Base-by-base conservation (phyloP, 1,284 basidiomycete genomes). In the Pseudozyma sp. region DNA sequence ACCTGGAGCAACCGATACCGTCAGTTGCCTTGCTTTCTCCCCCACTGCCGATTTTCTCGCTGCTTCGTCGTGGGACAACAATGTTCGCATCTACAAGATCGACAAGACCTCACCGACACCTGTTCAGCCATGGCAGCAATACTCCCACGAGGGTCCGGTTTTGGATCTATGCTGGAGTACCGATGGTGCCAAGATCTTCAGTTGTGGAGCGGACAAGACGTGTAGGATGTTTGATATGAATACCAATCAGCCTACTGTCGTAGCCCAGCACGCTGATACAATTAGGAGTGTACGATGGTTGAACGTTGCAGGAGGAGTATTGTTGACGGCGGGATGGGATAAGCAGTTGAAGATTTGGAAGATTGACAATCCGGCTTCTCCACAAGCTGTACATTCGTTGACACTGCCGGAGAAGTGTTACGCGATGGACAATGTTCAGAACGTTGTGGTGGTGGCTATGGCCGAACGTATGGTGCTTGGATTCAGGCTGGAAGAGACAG, bases 371-470 rank as follows among this genome's bases (percentile, higher is more conserved):
- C 71, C 71, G 10, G 74, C 78, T 11, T 60, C 70, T 42, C 79
- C 77, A 8, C 73, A 76, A 18, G 67, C 65, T 25, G 73, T 80
- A 8, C 76, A 78, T 16, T 55, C 60, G 21, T 45, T 80, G 36
- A 78, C 90, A 68, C 89, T 98, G 16, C 92, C 93, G 1, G 95
- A 98, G 77, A 89, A 94, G 66, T 94, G 93, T 82, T 98, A 97
- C 80, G 81, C 77, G 5, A 90, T 94, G 87, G 93, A 96, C 79
- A 90, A 92, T 14, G 89, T 89, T 62, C 93, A 91, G 81, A 93
- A 92, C 0, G 88, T 95, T n/a, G 89, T 96, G 87, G 94, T 97
- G 35, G 92, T 95, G 39, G 96, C 92, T n/a, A 96, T 93, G 84
- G 90, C 90, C 13, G 94, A 95, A 77, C 89, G 93, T 36, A 91